phyloP scores from a whole-genome alignment of 2,329 filamentous ascomycete genomes.

The Dactylellina parvicollis region DNA sequence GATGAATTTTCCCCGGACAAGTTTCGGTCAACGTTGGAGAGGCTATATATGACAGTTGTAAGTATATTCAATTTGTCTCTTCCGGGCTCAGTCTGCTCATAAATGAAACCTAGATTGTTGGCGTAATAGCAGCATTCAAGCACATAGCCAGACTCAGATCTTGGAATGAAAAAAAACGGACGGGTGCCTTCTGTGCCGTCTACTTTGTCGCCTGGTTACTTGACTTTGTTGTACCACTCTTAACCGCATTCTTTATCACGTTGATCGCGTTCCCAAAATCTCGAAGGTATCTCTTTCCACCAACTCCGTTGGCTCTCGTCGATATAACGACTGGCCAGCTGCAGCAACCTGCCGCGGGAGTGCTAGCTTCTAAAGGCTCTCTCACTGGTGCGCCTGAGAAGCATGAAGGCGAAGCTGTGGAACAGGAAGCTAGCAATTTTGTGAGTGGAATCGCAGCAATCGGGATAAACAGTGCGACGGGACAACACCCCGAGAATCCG shows the following conservation, averaged over 20 bases:
- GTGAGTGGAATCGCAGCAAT: constrained; percentile 78
- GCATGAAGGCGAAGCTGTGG: constrained; percentile 82
- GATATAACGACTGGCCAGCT: constrained; percentile 75
- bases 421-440: constrained; percentile 83
- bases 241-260: constrained; percentile 70
- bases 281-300: constrained; percentile 72
- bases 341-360: constrained; percentile 79
- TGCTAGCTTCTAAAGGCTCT: constrained; percentile 78
- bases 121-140: constrained; percentile 73
- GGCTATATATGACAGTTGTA: constrained; percentile 79
- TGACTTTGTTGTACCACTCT: constrained; percentile 74
- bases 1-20: constrained; percentile 89
- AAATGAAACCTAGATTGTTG: constrained; percentile 65
- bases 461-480: constrained; percentile 77
- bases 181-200: constrained; percentile 72
- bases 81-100: not conserved
- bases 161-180: constrained; percentile 78
- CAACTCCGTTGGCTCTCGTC: constrained; percentile 78
- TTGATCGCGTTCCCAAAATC: constrained; percentile 74
- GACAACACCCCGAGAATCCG: constrained; percentile 76
- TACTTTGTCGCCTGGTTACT: constrained; percentile 75
- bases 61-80: not conserved
- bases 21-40: constrained; percentile 78
- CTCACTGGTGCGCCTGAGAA: constrained; percentile 84
- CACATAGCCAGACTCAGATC: constrained; percentile 80